Base-by-base conservation (phyloP, 805 yeast species). In the Saccharomyces jurei region DNA sequence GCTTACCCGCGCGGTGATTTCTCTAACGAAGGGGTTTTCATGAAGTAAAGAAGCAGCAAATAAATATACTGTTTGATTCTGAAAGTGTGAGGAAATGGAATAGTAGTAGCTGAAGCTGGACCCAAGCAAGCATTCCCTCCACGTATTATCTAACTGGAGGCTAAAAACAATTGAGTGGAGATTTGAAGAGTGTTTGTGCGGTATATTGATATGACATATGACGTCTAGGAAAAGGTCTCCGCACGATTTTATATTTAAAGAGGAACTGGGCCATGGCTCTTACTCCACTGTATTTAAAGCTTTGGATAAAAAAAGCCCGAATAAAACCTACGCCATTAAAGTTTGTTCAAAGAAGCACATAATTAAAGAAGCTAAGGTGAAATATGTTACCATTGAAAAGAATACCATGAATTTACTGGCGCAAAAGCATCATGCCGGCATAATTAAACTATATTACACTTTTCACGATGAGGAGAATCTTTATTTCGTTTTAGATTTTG, bases 351-450 rank as follows among this genome's bases (percentile, higher is more conserved):
- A 94, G 70, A 80, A 86, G 47, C 98, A 94, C 70, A 94, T 94
- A 49, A 95, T 94, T 58, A 84, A 89, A 68, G 99, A 94, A 71
- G 87, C 87, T 67, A 94, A 94, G 69, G 89, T 89, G 67, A 94
- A 94, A 70, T 94, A 94, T 66, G 99, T 94, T 55, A 90, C 90
- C 68, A 92, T 94, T 55, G 99, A 94, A 67, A 94, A 94, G 68
- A 84, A 87, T 54, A 89, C 97, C 0, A 74, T 94, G 58, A 91
- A 90, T 69, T 73, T 92, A 26, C 74, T 94, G 58, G 68, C 71
- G 6, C 61, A 61, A 30, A 96, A 96, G 2, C 84, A 85, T 54
- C 98, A 94, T 66, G 97, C 97, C 0, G 99, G 99, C 1, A 86
- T 94, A 29, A 95, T 94, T 22, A 87, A 91, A 50, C 74, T 94